Evolutionary conservation across 2,329 filamentous ascomycete species (phyloP), one percentile per base, ranked within the genome.

Genomic region (Scytalidium lignicola): DNA sequence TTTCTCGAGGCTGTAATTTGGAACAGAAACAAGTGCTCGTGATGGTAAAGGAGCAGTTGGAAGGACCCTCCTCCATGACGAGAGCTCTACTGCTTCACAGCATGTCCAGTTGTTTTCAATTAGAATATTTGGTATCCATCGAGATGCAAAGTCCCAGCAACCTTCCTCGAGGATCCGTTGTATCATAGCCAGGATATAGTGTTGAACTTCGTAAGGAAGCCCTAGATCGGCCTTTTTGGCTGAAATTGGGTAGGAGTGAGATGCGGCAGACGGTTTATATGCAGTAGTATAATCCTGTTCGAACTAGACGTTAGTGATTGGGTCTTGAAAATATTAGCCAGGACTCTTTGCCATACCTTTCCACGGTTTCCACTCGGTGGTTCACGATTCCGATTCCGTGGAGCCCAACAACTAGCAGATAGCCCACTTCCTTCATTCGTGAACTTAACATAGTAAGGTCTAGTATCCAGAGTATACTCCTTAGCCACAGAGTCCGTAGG

Each of bases 141-240:
- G 48, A 2, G 52, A 47, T 4, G 60, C 61, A 48, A 62, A 60
- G n/a, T 60, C 60, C 28, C 53, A 65, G 39, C 62, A 65, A 5
- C 54, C 60, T 44, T 65, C 60, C 46, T 65, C 62, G 15, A 64
- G 41, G 7, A 65, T 61, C 46, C 58, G 45, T 48, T 64, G 54
- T 7, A 64, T 63, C 51, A 62, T 59, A 3, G 51, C 53, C 13
- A 65, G 57, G 17, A 65, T 61, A 44, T 55, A 63, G 48, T 65
- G 62, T 50, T 65, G 62, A 17, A 65, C 62, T 55, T 65, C 61
- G 37, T 65, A 65, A n/a, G 62, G 62, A 18, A 65, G 57, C 19
- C 55, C 59, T 7, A 62, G 55, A 28, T 63, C 59, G 18, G 47
- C 15, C 12, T 17, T 37, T 37, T 9, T 37, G 46, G 18, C 44